A percentile compares a stretch with the other conserved stretches of the same genome.
Evolutionary conservation across 2,329 filamentous ascomycete species (phyloP).

Genomic region (Leptographium radiaticola): DNA sequence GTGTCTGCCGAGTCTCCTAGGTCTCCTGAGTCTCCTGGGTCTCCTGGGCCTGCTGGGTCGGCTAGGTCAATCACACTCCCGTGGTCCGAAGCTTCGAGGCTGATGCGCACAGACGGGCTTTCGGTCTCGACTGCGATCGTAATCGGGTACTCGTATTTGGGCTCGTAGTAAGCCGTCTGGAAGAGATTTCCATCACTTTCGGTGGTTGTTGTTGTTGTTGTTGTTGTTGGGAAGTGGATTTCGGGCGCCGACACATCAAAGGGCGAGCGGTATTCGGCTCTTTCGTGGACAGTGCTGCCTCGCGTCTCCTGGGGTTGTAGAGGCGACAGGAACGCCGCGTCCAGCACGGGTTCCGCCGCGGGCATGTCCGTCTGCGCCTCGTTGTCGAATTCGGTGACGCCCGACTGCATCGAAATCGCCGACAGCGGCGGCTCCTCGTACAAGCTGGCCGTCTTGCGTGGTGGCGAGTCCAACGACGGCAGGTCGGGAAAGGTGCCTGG

Average conservation of each 20-base stretch:
- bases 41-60: no score
- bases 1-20: no score
- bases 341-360: slow-evolving; percentile 13
- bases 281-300: slow-evolving; percentile 1
- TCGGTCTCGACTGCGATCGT: no score
- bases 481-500: slow-evolving; percentile 45
- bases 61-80: no score
- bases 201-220: no score
- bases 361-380: slow-evolving; percentile 51
- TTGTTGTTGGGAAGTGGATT: background rate
- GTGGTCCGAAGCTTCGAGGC: no score
- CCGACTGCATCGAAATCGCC: slow-evolving; percentile 45
- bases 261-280: slow-evolving; percentile 11
- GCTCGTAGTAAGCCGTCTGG: slow-evolving; percentile 15
- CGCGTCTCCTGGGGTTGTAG: background rate
- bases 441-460: slow-evolving; percentile 10
- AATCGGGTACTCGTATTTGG: slow-evolving; percentile 37
- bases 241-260: slow-evolving; percentile 8
- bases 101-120: no score
- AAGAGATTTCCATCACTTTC: background rate
- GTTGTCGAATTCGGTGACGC: slow-evolving; percentile 58
- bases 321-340: background rate
- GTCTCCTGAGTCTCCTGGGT: no score
- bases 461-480: slow-evolving; percentile 17
- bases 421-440: slow-evolving; percentile 34